Evolutionary conservation across 2,329 filamentous ascomycete genomes (phyloP).

Genomic region (Neonectria magnoliae): DNA sequence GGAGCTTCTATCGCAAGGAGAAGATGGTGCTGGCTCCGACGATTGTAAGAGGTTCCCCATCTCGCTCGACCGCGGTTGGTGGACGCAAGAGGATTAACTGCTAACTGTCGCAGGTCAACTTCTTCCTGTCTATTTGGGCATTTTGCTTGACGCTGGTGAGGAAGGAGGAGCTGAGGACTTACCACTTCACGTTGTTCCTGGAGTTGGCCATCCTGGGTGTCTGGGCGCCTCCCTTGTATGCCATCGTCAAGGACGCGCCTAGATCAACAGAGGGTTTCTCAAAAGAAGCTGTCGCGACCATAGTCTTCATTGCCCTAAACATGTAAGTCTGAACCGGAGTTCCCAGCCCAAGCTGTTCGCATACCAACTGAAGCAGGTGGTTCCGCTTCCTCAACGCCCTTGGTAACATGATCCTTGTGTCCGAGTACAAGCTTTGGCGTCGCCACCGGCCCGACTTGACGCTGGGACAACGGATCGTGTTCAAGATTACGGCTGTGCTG

Average conservation of each 20-base stretch:
- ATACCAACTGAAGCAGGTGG: constrained; percentile 40
- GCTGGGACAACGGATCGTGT: constrained; percentile 36
- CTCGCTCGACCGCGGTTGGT: not conserved
- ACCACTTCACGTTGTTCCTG: constrained; percentile 50
- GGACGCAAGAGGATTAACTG: not conserved
- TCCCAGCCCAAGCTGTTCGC: not conserved
- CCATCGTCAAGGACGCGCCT: constrained; percentile 37
- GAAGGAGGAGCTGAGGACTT: constrained; percentile 50
- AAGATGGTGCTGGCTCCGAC: constrained; percentile 47
- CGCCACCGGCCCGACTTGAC: constrained; percentile 47
- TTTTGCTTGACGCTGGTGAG: constrained; percentile 49
- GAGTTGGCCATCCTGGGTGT: constrained; percentile 44
- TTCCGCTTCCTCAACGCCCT: constrained; percentile 52
- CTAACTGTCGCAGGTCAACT: constrained; percentile 45
- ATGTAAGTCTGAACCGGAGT: constrained; percentile 45
- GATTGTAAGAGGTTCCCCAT: constrained; percentile 43
- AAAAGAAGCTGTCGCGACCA: constrained; percentile 41
- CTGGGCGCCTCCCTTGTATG: constrained; percentile 40
- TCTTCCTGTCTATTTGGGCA: constrained; percentile 50
- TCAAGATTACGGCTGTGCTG: constrained; percentile 44
- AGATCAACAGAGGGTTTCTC: constrained; percentile 8
- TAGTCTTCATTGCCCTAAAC: constrained; percentile 50
- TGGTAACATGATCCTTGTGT: constrained; percentile 51
- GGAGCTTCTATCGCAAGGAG: constrained; percentile 48
- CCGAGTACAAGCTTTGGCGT: constrained; percentile 52